Evolutionary conservation across 805 yeast species (phyloP).

Genomic region (Candida orba): DNA sequence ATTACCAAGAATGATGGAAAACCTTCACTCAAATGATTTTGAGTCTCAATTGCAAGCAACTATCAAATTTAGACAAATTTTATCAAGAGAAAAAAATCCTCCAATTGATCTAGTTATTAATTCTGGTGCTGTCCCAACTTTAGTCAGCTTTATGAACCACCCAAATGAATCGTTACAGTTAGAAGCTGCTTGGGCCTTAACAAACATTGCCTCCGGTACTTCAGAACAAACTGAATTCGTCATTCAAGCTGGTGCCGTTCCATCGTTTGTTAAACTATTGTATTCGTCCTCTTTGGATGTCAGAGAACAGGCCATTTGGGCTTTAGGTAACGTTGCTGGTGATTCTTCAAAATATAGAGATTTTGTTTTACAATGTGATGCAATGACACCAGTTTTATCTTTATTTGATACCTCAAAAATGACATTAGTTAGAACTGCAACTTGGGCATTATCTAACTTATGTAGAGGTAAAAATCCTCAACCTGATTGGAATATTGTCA

Average conservation of each 20-base stretch:
- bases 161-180: constrained; percentile 86
- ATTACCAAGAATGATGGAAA: constrained; percentile 79
- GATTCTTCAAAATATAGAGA: constrained; percentile 90
- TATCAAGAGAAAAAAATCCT: constrained; percentile 91
- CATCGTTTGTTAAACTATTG: constrained; percentile 76
- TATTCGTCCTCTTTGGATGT: constrained; percentile 82
- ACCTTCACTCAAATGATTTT: constrained; percentile 66
- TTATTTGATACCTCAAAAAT: constrained; percentile 77
- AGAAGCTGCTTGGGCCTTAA: constrained; percentile 99
- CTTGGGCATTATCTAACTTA: constrained; percentile 95
- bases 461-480: constrained; percentile 96
- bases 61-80: constrained; percentile 84
- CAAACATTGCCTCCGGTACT: constrained; percentile 93
- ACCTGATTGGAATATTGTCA: constrained; percentile 89
- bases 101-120: constrained; percentile 92
- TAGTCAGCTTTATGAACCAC: constrained; percentile 76
- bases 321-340: constrained; percentile 97
- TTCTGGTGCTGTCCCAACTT: constrained; percentile 86
- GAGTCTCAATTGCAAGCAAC: constrained; percentile 85
- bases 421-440: constrained; percentile 90
- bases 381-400: constrained; percentile 80
- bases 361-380: constrained; percentile 74
- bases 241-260: constrained; percentile 91
- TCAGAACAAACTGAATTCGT: constrained; percentile 86
- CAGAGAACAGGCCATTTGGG: constrained; percentile 99